Percentiles rank a stretch among this genome's conserved stretches.
Evolutionary conservation across 306 rosid species (phyloP).

Genomic region (Malus orientalis): DNA sequence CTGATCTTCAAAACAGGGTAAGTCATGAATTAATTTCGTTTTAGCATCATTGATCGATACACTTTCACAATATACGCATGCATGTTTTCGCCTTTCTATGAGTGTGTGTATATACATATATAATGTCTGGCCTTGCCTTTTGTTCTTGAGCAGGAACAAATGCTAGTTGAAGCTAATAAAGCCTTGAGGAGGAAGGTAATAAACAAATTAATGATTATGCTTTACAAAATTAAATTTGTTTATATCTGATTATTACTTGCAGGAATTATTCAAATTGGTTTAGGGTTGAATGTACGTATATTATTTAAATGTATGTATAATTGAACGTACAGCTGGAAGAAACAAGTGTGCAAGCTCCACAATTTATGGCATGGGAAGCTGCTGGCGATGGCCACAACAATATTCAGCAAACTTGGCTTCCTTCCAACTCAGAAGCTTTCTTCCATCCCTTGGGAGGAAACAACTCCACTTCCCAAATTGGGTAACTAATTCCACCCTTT

Average conservation of each 20-base stretch:
- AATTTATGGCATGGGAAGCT: slow-evolving; percentile 39
- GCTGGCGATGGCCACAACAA: slow-evolving; percentile 18
- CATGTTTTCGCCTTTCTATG: neutral
- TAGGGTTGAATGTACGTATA: neutral
- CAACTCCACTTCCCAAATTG: slow-evolving; percentile 50
- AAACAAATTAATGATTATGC: neutral
- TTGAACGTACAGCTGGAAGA: slow-evolving; percentile 50
- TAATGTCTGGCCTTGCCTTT: neutral
- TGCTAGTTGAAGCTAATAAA: slow-evolving; percentile 55
- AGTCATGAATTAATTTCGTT: neutral
- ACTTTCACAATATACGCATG: neutral
- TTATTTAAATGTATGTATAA: neutral
- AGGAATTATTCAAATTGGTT: neutral
- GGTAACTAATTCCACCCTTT: slow-evolving; percentile 30
- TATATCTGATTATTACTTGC: neutral
- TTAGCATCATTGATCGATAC: neutral
- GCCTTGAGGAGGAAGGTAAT: slow-evolving; percentile 55
- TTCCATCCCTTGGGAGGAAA: slow-evolving; percentile 43
- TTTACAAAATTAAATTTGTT: neutral
- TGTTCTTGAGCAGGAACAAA: slow-evolving; percentile 42
- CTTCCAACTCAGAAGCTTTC: slow-evolving; percentile 40
- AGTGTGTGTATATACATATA: neutral
- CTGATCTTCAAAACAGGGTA: slow-evolving; percentile 76
- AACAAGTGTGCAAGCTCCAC: slow-evolving; percentile 22
- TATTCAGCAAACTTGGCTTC: slow-evolving; percentile 21